These are phyloP conservation scores for Mycosphaerella sp. DNA, from an alignment of 2,329 filamentous ascomycete genomes.

Conservation along the genomic window DNA sequence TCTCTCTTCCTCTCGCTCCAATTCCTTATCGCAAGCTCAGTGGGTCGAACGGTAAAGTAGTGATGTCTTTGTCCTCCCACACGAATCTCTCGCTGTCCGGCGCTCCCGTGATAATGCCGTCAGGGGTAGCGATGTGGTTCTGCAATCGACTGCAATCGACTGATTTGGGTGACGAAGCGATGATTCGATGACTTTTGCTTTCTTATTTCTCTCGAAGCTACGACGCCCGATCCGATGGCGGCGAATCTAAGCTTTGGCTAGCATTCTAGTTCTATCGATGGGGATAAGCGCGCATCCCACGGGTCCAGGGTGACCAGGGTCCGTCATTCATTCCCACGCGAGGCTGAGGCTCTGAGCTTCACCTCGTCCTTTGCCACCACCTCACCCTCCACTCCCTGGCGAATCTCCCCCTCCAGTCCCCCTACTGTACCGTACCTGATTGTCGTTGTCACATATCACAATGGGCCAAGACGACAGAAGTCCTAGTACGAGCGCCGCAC, in stretches of 20 bases:
- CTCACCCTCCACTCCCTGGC: too few relatives aligned
- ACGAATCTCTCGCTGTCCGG: neutral
- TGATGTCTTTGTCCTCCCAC: neutral
- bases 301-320: too few relatives aligned
- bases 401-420: too few relatives aligned
- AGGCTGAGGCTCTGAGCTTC: too few relatives aligned
- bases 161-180: neutral
- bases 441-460: neutral
- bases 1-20: neutral
- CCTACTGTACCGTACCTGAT: too few relatives aligned
- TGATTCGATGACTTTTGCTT: slow-evolving; percentile 12
- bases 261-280: neutral
- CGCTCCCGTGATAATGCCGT: neutral
- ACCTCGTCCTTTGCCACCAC: too few relatives aligned
- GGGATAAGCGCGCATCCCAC: too few relatives aligned
- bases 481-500: slow-evolving; percentile 10
- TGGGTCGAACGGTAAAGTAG: neutral
- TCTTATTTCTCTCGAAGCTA: neutral
- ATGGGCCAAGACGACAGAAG: slow-evolving; percentile 12
- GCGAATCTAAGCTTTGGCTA: neutral
- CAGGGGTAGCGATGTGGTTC: neutral
- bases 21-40: neutral
- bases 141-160: neutral
- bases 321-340: too few relatives aligned
- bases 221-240: slow-evolving; percentile 5